These are phyloP conservation scores for Artemisia annua DNA, from an alignment of 129 eudicot genomes.

Conservation along the genomic window DNA sequence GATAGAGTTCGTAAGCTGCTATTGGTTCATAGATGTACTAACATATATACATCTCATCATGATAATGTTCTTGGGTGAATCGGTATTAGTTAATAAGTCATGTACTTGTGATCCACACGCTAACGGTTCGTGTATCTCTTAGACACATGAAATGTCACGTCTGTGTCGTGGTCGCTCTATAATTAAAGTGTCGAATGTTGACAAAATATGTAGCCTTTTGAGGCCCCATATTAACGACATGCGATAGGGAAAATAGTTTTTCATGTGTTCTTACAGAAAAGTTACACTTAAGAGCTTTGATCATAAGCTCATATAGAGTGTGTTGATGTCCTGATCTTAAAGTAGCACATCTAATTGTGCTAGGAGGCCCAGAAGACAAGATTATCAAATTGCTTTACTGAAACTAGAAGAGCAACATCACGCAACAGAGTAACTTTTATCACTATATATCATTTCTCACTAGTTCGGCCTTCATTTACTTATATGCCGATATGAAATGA, in stretches of 20 bases:
- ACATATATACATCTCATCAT: conserved; percentile 2
- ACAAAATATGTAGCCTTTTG: conserved; percentile 26
- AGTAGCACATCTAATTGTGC: not conserved
- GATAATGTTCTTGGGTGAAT: conserved; percentile 18
- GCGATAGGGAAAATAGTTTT: not conserved
- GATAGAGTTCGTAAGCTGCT: conserved; percentile 2
- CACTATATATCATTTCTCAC: too few relatives aligned
- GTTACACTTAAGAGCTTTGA: not conserved
- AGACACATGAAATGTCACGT: conserved; percentile 35
- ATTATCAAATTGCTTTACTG: not conserved
- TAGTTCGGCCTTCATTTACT: not conserved
- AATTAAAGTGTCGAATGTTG: conserved; percentile 30
- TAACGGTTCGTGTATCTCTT: conserved; percentile 21
- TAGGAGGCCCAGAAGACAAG: not conserved
- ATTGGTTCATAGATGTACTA: not conserved
- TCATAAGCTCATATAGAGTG: not conserved
- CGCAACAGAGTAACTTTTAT: not conserved
- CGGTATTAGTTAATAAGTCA: not conserved
- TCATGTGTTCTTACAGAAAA: not conserved
- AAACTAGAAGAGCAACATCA: not conserved
- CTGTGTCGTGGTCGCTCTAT: conserved; percentile 20
- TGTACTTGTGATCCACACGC: not conserved
- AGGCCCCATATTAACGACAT: conserved; percentile 22
- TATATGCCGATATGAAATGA: too few relatives aligned
- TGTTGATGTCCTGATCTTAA: conserved; percentile 1